Conservation (phyloP, 768 basidiomycete species). For the Russula sp. region DNA sequence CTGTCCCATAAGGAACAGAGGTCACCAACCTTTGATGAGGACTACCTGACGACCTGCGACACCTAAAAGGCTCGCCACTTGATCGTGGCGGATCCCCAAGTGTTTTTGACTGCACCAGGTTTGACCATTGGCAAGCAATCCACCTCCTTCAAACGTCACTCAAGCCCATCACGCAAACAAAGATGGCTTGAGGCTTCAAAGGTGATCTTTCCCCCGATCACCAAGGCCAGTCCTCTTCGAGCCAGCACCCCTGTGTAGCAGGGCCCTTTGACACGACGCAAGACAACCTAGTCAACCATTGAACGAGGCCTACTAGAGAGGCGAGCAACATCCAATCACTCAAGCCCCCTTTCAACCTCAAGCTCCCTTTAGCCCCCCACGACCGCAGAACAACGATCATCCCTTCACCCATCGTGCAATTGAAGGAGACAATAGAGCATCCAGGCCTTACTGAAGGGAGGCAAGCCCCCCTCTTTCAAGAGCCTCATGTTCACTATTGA, state of each 20-base stretch:
- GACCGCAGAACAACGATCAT: too few species aligned
- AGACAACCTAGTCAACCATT: constrained; percentile 8
- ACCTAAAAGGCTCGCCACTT: neutral
- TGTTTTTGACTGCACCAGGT: constrained; percentile 31
- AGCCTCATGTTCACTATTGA: too few species aligned
- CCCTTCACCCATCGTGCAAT: too few species aligned
- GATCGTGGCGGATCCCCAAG: constrained; percentile 30
- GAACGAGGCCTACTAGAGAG: constrained; percentile 12
- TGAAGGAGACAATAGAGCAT: too few species aligned
- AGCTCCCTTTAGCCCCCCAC: neutral
- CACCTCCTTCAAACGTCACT: constrained; percentile 30
- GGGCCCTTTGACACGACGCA: constrained; percentile 7
- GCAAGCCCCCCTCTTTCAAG: too few species aligned
- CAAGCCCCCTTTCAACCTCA: constrained; percentile 10
- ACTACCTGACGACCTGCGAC: neutral
- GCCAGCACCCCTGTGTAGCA: constrained; percentile 18
- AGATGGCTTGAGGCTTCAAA: constrained; percentile 23
- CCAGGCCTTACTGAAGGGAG: too few species aligned
- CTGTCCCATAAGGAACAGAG: constrained; percentile 28
- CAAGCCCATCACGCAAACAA: constrained; percentile 23
- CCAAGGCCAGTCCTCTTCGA: constrained; percentile 21
- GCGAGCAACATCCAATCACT: neutral
- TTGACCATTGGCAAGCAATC: constrained; percentile 36
- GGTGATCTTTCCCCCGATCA: neutral
- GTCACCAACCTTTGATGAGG: constrained; percentile 30